Conservation (phyloP, 1,139 yeast species). For the Geotrichum klebahnii region DNA sequence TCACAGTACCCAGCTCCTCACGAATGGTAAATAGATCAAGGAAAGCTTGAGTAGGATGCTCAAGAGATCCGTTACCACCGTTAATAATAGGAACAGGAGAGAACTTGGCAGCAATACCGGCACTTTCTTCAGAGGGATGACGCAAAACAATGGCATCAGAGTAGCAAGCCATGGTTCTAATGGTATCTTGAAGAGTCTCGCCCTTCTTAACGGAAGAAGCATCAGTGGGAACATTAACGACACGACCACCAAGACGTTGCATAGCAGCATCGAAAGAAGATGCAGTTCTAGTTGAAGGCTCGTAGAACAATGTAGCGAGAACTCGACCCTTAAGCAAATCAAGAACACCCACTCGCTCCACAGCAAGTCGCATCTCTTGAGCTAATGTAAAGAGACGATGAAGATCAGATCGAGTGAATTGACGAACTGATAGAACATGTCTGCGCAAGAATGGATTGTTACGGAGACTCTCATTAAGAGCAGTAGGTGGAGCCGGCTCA, state of each 20-base stretch:
- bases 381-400: slow-evolving; percentile 94
- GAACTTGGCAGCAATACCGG: slow-evolving; percentile 90
- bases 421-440: slow-evolving; percentile 82
- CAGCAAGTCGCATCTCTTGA: slow-evolving; percentile 95
- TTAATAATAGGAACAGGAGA: slow-evolving; percentile 96
- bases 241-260: slow-evolving; percentile 99
- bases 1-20: slow-evolving; percentile 97
- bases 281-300: slow-evolving; percentile 95
- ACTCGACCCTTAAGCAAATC: slow-evolving; percentile 87
- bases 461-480: slow-evolving; percentile 71
- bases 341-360: slow-evolving; percentile 92
- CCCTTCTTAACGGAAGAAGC: slow-evolving; percentile 96
- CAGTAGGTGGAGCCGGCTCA: slow-evolving; percentile 68
- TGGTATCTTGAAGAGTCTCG: slow-evolving; percentile 94
- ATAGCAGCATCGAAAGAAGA: slow-evolving; percentile 98
- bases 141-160: slow-evolving; percentile 96
- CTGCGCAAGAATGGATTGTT: slow-evolving; percentile 86
- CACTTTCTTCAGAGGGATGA: slow-evolving; percentile 90
- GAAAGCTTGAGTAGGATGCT: slow-evolving; percentile 98
- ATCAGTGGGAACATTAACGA: slow-evolving; percentile 76
- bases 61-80: slow-evolving; percentile 96
- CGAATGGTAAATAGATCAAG: slow-evolving; percentile 95
- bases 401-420: slow-evolving; percentile 79
- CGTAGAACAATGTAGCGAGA: slow-evolving; percentile 92
- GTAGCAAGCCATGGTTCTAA: slow-evolving; percentile 90